Evolutionary conservation across 495 filamentous ascomycete genomes (phyloP), one percentile per base, ranked within the genome.

Genomic region (Aspergillus conjunctus): DNA sequence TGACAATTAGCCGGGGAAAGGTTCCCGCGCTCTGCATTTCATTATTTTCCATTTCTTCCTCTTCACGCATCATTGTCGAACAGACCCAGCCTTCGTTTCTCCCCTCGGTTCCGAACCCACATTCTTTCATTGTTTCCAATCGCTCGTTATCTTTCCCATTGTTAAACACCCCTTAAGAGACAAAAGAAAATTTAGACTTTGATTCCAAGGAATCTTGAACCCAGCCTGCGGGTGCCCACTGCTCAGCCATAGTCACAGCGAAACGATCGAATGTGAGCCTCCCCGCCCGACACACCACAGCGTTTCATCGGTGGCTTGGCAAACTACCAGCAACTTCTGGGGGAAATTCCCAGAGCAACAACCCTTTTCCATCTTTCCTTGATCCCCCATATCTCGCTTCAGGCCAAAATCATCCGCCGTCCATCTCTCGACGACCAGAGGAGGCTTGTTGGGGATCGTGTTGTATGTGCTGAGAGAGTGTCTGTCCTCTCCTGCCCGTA

Each of bases 271-370:
- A 62, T 61, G 62, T 58, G 62, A 63, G 60, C 54, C 62, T 65
- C 63, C 61, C 66, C 63, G 56, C 60, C 55, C 46, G 49, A 49
- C 41, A 56, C 51, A 54, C 58, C 48, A 60, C 66, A 45, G 62
- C 60, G 46, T 66, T 61, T 63, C 66, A 56, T 60, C 51, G 60
- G 57, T 58, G 62, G 60, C 63, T 65, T 65, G 63, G 63, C 62
- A 59, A 26, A 48, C 41, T n/a, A 56, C n/a, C 41, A 55, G 50
- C 50, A 7, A 54, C 34, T 20, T 58, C 54, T 50, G 33, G 52
- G 51, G 52, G 41, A 52, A 37, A 51, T 39, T 49, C 34, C 17
- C 44, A 11, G 21, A 46, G 7, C 53, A 34, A 61, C 26, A 26
- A n/a, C n/a, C n/a, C n/a, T 5, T 44, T 32, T 41, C 31, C 21